Conservation (phyloP, 768 basidiomycete species). For the Lyophyllum atratum region DNA sequence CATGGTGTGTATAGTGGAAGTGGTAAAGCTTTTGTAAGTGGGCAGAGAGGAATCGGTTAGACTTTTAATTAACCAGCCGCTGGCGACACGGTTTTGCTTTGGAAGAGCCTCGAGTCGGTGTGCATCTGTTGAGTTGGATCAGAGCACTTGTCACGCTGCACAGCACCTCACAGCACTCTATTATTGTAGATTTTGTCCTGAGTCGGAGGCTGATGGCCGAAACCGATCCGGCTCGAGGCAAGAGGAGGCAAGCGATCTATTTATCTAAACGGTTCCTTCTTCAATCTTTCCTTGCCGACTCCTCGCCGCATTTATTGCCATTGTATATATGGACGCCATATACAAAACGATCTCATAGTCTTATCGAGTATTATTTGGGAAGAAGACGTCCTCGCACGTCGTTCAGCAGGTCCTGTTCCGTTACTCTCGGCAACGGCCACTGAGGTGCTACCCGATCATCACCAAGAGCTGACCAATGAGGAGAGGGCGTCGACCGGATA, state of each 20-base stretch:
- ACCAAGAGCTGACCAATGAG: conserved; percentile 61
- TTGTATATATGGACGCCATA: no score
- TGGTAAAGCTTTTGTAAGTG: not conserved
- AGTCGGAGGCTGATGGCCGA: not conserved
- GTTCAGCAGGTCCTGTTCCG: conserved; percentile 2
- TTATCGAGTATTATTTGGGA: not conserved
- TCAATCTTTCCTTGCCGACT: no score
- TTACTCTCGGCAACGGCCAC: conserved; percentile 10
- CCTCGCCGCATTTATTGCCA: not conserved
- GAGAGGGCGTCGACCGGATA: conserved; percentile 72
- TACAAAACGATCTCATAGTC: not conserved
- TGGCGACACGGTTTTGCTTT: no score
- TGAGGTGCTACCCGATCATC: conserved; percentile 12
- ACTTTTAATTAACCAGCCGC: not conserved
- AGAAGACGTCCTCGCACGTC: conserved; percentile 4
- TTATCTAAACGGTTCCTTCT: no score
- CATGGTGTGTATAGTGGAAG: conserved; percentile 2
- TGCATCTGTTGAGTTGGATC: no score
- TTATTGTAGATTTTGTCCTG: not conserved
- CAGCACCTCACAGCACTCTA: no score
- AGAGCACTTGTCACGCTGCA: no score
- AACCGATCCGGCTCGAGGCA: no score
- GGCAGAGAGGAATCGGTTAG: not conserved
- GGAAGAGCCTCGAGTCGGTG: no score
- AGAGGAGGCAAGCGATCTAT: no score